These are phyloP conservation scores for Camelina hispida DNA, from an alignment of 345 rosid genomes.

Conservation along the genomic window DNA sequence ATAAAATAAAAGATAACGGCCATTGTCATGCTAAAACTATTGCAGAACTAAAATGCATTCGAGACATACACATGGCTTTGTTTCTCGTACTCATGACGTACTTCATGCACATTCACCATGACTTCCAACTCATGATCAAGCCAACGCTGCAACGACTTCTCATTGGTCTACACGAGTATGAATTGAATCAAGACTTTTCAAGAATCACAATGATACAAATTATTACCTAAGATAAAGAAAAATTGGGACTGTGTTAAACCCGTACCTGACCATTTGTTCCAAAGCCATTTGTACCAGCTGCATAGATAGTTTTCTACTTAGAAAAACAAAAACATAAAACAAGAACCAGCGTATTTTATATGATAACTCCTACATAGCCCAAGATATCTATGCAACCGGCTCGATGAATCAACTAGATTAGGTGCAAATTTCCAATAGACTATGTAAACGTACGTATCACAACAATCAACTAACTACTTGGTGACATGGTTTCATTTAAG, in stretches of 20 bases:
- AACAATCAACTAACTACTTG: background rate
- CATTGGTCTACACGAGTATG: constrained; percentile 66
- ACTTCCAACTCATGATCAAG: constrained; percentile 97
- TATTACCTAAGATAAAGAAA: constrained; percentile 1
- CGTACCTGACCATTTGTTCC: constrained; percentile 86
- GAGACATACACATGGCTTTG: constrained; percentile 94
- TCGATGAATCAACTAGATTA: background rate
- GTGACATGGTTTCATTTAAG: background rate
- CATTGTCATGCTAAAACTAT: background rate
- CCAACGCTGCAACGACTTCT: constrained; percentile 92
- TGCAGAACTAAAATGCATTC: constrained; percentile 20
- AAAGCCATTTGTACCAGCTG: constrained; percentile 76
- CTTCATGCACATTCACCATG: constrained; percentile 99
- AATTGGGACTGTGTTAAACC: background rate
- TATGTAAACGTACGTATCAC: background rate
- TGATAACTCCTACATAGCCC: background rate
- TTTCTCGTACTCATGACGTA: constrained; percentile 92
- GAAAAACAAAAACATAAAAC: constrained; percentile 35
- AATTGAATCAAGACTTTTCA: constrained; percentile 23
- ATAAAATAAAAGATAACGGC: background rate
- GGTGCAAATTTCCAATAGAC: background rate
- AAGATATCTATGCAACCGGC: background rate
- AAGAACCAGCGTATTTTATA: background rate
- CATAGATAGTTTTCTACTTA: constrained; percentile 43
- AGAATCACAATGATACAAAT: constrained; percentile 21